These are phyloP conservation scores for Exophiala viscosa DNA, from an alignment of 2,329 filamentous ascomycete species.

Conservation along the genomic window DNA sequence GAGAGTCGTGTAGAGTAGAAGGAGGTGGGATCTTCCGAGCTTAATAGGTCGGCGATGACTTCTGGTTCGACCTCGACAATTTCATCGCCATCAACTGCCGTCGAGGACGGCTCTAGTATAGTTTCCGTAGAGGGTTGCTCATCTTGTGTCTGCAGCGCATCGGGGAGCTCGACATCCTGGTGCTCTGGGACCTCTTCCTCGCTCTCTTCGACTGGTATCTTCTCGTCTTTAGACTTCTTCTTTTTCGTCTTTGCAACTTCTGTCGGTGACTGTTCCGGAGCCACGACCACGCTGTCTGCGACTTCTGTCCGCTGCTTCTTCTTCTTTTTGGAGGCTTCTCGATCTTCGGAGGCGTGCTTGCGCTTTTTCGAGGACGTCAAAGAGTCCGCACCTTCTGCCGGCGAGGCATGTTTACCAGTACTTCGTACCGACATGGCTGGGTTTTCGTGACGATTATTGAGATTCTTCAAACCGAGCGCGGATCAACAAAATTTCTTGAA, in stretches of 20 bases:
- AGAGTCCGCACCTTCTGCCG: neutral
- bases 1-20: slow-evolving; percentile 37
- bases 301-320: slow-evolving; percentile 16
- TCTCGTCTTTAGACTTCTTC: slow-evolving; percentile 4
- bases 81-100: slow-evolving; percentile 1
- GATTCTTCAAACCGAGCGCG: no score
- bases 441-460: neutral
- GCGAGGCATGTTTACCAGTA: slow-evolving; percentile 3
- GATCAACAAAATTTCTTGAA: no score
- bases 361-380: slow-evolving; percentile 20
- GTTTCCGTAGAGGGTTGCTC: neutral
- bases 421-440: slow-evolving; percentile 11
- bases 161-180: slow-evolving; percentile 16
- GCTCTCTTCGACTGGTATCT: neutral
- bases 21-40: slow-evolving; percentile 17
- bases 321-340: slow-evolving; percentile 21
- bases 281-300: neutral
- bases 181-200: slow-evolving; percentile 7
- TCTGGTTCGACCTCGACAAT: neutral
- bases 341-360: slow-evolving; percentile 22
- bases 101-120: neutral
- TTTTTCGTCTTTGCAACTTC: slow-evolving; percentile 11
- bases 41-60: slow-evolving; percentile 9
- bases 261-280: neutral
- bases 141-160: slow-evolving; percentile 7